phyloP scores from a whole-genome alignment of 2,329 filamentous ascomycete genomes.

The Curvularia sp. region DNA sequence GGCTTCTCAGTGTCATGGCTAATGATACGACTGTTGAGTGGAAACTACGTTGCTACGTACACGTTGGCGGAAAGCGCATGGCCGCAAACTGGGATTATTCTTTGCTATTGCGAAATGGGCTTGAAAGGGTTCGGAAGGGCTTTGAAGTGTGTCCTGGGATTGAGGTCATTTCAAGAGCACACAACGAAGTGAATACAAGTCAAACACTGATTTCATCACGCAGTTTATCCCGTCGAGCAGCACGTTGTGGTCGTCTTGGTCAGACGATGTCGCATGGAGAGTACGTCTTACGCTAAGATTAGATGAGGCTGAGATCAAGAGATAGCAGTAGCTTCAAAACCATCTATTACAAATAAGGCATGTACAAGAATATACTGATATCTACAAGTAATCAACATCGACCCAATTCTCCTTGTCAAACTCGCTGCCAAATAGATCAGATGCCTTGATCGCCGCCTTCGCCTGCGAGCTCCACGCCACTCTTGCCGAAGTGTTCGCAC shows the following conservation, averaged over 20 bases:
- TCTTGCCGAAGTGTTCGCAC: constrained; percentile 11
- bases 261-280: constrained; percentile 13
- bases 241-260: constrained; percentile 13
- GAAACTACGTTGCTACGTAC: background rate
- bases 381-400: constrained; percentile 21
- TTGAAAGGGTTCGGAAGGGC: background rate
- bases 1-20: background rate
- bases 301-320: background rate
- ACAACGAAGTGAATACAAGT: background rate
- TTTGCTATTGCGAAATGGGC: background rate
- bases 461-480: constrained; percentile 22
- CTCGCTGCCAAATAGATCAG: constrained; percentile 20
- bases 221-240: constrained; percentile 3
- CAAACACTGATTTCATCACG: background rate
- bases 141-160: background rate
- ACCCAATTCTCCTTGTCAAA: constrained; percentile 31
- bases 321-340: background rate
- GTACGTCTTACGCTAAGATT: background rate
- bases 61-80: background rate
- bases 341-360: background rate
- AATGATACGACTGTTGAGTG: background rate
- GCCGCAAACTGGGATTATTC: background rate
- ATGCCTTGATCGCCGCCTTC: constrained; percentile 8
- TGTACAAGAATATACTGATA: background rate
- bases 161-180: background rate